Evolutionary conservation across 306 rosid genomes (phyloP).

Genomic region (Canavalia ensiformis): DNA sequence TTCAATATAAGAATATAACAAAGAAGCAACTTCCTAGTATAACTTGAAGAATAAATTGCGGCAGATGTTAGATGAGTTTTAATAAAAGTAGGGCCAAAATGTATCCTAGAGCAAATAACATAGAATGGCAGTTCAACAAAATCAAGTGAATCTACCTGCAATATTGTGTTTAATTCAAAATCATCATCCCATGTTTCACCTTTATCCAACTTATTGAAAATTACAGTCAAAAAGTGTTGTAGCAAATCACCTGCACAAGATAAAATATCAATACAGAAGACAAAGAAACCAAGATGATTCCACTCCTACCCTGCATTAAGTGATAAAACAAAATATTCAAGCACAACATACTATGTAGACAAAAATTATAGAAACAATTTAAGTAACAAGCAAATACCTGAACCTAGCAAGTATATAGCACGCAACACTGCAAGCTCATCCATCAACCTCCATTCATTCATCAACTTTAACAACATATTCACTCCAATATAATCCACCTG

Average conservation of each 20-base stretch:
- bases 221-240: constrained; percentile 91
- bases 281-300: constrained; percentile 41
- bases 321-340: constrained; percentile 31
- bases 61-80: constrained; percentile 17
- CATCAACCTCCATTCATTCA: constrained; percentile 97
- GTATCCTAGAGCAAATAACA: constrained; percentile 38
- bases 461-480: constrained; percentile 82
- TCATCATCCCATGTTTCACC: constrained; percentile 98
- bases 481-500: constrained; percentile 92
- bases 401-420: constrained; percentile 94
- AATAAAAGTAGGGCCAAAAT: constrained; percentile 21
- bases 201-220: constrained; percentile 87
- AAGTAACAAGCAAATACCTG: constrained; percentile 68
- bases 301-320: constrained; percentile 28
- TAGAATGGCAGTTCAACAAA: constrained; percentile 9
- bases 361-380: constrained; percentile 21
- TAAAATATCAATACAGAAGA: constrained; percentile 45
- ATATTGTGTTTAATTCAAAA: constrained; percentile 87
- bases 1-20: constrained; percentile 20
- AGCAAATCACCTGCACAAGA: constrained; percentile 85
- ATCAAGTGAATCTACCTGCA: constrained; percentile 74
- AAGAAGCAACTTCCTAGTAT: constrained; percentile 17
- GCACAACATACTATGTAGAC: constrained; percentile 33
- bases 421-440: constrained; percentile 95
- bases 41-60: constrained; percentile 22